Conservation (phyloP, 2,329 filamentous ascomycete genomes). For the Penicillium sp. region DNA sequence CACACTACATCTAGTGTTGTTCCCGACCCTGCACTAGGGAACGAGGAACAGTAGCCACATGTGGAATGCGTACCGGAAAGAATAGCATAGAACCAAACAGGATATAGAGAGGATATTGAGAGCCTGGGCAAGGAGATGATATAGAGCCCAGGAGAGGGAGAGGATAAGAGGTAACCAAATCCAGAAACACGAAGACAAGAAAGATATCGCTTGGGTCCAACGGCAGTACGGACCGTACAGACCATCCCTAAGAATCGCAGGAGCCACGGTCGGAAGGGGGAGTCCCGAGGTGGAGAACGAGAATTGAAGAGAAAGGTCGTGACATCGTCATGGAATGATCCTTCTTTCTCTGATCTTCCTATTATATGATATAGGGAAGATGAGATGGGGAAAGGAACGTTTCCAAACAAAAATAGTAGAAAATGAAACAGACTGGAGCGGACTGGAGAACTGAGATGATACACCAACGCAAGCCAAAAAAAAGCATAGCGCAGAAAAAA, state of each 20-base stretch:
- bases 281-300: conserved; percentile 14
- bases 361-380: background rate
- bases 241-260: conserved; percentile 24
- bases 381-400: background rate
- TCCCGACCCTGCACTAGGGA: background rate
- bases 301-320: conserved; percentile 28
- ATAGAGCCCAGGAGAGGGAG: background rate
- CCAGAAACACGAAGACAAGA: background rate
- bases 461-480: conserved; percentile 8
- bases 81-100: background rate
- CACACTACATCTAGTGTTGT: background rate
- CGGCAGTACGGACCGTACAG: conserved; percentile 7
- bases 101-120: background rate
- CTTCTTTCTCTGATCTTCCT: conserved; percentile 7
- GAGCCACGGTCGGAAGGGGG: conserved; percentile 17
- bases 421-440: conserved; percentile 8
- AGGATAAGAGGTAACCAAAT: background rate
- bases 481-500: conserved; percentile 5
- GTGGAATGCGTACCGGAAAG: background rate
- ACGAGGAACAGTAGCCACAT: background rate
- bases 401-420: conserved; percentile 6
- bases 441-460: conserved; percentile 9
- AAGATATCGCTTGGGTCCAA: background rate
- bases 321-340: conserved; percentile 28
- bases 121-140: background rate